Percentiles rank a stretch among this genome's conserved stretches.
These are phyloP conservation scores for Pleurotus djamor DNA, from an alignment of 768 basidiomycete genomes.

Conservation along the genomic window DNA sequence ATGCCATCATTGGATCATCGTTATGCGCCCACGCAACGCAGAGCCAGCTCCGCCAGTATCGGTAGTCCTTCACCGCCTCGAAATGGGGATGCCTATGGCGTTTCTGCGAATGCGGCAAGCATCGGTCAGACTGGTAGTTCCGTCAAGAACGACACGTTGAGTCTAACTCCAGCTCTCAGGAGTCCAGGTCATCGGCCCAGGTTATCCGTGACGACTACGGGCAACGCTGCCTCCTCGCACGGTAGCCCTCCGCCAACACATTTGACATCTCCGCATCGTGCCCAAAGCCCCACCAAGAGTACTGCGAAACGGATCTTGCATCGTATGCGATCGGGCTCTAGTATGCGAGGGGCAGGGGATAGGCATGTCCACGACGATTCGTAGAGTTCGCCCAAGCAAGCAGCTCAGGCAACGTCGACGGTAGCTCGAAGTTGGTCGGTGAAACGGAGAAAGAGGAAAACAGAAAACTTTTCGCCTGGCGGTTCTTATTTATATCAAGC, in stretches of 20 bases:
- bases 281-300: not conserved
- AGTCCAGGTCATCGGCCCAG: not conserved
- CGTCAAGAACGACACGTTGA: not conserved
- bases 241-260: not conserved
- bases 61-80: not conserved
- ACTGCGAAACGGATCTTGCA: conserved; percentile 1
- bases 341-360: not conserved
- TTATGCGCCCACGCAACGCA: not conserved
- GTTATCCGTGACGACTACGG: conserved; percentile 5
- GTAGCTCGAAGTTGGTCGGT: too few species aligned
- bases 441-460: not conserved
- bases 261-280: not conserved
- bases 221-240: not conserved
- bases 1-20: not conserved
- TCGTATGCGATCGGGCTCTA: conserved; percentile 5
- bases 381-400: not conserved
- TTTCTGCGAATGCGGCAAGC: not conserved
- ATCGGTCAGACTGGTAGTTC: not conserved
- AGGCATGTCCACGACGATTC: not conserved
- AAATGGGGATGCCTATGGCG: not conserved
- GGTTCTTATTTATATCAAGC: not conserved
- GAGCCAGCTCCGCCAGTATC: not conserved
- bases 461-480: not conserved
- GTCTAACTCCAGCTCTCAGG: not conserved
- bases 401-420: too few species aligned